Percentiles rank a stretch among this genome's conserved stretches.
phyloP scores from a whole-genome alignment of 257 asterid species.

The Petunia secreta region DNA sequence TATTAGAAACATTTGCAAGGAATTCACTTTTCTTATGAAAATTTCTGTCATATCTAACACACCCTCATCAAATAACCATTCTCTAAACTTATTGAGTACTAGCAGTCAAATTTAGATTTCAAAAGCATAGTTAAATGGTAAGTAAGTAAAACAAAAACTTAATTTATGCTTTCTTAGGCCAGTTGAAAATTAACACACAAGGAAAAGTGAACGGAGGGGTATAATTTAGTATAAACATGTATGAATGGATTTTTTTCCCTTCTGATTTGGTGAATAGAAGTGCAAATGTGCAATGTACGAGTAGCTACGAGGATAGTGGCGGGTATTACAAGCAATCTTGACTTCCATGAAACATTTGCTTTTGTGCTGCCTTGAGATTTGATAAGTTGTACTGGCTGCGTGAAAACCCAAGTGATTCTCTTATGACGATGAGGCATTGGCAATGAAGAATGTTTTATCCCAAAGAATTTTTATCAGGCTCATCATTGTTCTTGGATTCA shows the following conservation, averaged over 20 bases:
- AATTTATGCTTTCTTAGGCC: no score
- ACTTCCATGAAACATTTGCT: conserved; percentile 29
- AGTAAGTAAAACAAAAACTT: no score
- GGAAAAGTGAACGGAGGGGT: no score
- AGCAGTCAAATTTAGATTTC: no score
- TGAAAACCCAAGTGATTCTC: conserved; percentile 20
- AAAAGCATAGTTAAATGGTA: no score
- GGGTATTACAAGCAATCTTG: conserved; percentile 32
- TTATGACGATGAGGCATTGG: neutral
- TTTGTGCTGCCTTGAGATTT: conserved; percentile 49
- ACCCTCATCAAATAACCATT: no score
- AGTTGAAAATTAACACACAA: no score
- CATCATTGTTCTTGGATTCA: neutral
- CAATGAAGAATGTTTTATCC: neutral
- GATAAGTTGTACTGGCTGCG: conserved; percentile 29
- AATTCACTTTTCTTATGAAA: no score
- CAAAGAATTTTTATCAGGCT: neutral
- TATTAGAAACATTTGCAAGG: no score
- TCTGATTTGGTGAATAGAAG: no score
- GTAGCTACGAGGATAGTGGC: conserved; percentile 17
- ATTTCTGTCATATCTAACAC: no score
- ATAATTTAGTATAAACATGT: neutral
- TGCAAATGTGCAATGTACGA: conserved; percentile 1
- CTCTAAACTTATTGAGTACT: no score
- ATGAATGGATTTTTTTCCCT: neutral